Evolutionary conservation across 2,329 filamentous ascomycete species (phyloP).

Genomic region (Colletotrichum falcatum): DNA sequence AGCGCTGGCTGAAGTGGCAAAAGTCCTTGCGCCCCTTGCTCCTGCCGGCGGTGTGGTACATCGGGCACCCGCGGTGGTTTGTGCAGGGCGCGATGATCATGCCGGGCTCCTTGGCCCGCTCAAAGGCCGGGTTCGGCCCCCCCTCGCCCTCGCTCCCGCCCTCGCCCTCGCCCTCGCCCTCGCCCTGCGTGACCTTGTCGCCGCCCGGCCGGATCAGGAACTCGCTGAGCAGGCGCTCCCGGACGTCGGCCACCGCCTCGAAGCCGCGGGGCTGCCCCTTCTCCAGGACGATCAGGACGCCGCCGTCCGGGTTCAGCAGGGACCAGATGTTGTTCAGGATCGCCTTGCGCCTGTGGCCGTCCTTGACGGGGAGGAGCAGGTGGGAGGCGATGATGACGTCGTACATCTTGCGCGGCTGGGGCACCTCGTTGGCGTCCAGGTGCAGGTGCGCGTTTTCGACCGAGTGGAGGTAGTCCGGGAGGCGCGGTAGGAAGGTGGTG

Average conservation of each 20-base stretch:
- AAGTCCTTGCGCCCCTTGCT: constrained; percentile 84
- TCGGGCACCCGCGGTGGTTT: constrained; percentile 87
- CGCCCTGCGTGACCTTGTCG: constrained; percentile 49
- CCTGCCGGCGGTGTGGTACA: constrained; percentile 81
- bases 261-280: constrained; percentile 94
- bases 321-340: constrained; percentile 92
- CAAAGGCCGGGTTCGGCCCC: constrained; percentile 53
- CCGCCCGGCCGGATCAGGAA: constrained; percentile 73
- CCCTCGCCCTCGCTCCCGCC: constrained; percentile 54
- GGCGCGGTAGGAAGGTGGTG: constrained; percentile 89
- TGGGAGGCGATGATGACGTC: constrained; percentile 94
- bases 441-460: constrained; percentile 68
- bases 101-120: constrained; percentile 66
- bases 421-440: constrained; percentile 67
- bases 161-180: constrained; percentile 49
- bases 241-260: constrained; percentile 87
- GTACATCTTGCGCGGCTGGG: constrained; percentile 78
- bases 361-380: constrained; percentile 79
- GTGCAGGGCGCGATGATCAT: constrained; percentile 84
- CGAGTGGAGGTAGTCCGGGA: constrained; percentile 86
- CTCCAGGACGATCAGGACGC: constrained; percentile 87
- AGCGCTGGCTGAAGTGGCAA: constrained; percentile 92
- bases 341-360: constrained; percentile 81
- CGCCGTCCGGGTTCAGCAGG: constrained; percentile 84
- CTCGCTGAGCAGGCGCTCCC: constrained; percentile 80